Base-by-base conservation (phyloP, 2,329 filamentous ascomycete species). In the Fusarium sp. region DNA sequence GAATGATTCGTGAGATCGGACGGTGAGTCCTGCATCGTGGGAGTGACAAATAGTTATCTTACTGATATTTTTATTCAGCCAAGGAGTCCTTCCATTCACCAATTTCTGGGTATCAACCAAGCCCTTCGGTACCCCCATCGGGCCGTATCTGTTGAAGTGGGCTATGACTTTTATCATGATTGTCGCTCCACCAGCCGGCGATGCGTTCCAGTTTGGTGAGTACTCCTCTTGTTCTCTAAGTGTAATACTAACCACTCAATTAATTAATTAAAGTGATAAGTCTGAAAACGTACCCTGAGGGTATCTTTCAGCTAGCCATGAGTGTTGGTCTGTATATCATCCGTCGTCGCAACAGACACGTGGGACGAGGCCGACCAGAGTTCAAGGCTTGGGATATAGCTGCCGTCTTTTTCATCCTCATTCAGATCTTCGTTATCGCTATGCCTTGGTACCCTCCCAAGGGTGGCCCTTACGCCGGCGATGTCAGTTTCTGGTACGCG, bases 401-500 rank as follows among this genome's bases (percentile, higher is more conserved):
- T 80, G 0, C 69, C 71, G 0, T 77, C 85, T 92, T 68, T 84
- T 85, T 20, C 52, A 83, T 90, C 46, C 74, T 87, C 1, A 78
- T 88, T 1, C 85, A 90, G 46, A 54, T 89, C 0, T 92, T 88
- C 66, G 78, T 91, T 42, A 77, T 92, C 6, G 82, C 88, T 15
- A 91, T 91, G 83, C 90, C 90, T 0, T 93, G 90, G 90, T 90
- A 88, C 62, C 90, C 90, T 2, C 90, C 90, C 0, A 80, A 81
- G 1, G 83, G 80, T 1, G 89, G 90, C 0, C 79, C 80, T 0
- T 83, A 85, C 42, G 86, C 84, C 0, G 90, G 89, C 0, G 86
- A 89, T 51, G 89, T 92, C 2, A 89, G 85, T 51, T 93, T 93
- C 76, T 93, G 88, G 86, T 93, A 93, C 65, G 90, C 83, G 2